A percentile compares a stretch with the other conserved stretches of the same genome.
Conservation (phyloP, 768 basidiomycete species). For the Boletus speciosus region DNA sequence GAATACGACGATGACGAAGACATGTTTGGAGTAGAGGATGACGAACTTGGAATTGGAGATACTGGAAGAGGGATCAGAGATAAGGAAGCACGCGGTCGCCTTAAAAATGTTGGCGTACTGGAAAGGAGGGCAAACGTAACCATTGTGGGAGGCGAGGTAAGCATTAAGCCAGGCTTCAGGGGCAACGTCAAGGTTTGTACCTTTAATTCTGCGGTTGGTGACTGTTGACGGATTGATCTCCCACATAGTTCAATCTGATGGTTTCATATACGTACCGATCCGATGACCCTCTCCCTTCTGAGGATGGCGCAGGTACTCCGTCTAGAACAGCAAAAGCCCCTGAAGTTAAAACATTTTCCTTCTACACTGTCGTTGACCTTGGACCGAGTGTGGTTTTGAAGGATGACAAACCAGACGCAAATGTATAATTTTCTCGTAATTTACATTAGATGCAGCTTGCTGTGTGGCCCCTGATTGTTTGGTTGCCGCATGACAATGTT, state of each 20-base stretch:
- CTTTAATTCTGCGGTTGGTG: not conserved
- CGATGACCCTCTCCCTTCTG: slow-evolving; percentile 73
- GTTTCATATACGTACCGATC: slow-evolving; percentile 92
- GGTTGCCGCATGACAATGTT: too few species aligned
- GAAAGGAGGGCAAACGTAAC: slow-evolving; percentile 91
- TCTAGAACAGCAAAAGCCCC: slow-evolving; percentile 49
- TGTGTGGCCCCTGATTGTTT: too few species aligned
- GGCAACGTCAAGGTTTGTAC: slow-evolving; percentile 73
- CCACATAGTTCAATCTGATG: slow-evolving; percentile 84
- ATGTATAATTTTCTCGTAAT: slow-evolving; percentile 4
- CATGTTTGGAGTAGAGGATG: slow-evolving; percentile 60
- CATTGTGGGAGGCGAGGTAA: slow-evolving; percentile 83
- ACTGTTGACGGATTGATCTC: not conserved
- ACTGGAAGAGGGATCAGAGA: slow-evolving; percentile 40
- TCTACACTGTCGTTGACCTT: slow-evolving; percentile 81
- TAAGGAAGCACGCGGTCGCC: slow-evolving; percentile 45
- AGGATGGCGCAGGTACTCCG: slow-evolving; percentile 51
- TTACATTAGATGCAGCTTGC: too few species aligned
- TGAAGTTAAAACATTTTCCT: slow-evolving; percentile 85
- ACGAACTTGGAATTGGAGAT: slow-evolving; percentile 34
- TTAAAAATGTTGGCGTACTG: slow-evolving; percentile 71
- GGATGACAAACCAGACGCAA: slow-evolving; percentile 41
- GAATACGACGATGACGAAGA: slow-evolving; percentile 94
- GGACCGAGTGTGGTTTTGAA: slow-evolving; percentile 64
- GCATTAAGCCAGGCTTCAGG: slow-evolving; percentile 73